A percentile compares a stretch with the other conserved stretches of the same genome.
Conservation (phyloP, 495 filamentous ascomycete species). For the Penicillium egyptiacum region DNA sequence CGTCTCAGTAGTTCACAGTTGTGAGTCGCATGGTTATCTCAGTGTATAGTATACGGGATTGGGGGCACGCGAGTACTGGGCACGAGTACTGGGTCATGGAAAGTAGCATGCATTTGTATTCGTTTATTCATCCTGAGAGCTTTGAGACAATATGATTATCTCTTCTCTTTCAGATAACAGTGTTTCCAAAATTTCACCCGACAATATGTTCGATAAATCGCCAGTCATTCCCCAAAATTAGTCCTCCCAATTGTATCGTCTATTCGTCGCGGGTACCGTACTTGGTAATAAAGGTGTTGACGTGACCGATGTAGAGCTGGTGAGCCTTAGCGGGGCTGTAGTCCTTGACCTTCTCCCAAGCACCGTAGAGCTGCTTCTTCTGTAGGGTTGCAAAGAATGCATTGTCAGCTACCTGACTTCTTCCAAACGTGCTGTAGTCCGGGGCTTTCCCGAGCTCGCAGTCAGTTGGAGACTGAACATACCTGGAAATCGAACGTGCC, state of each 20-base stretch:
- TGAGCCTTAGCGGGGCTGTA: conserved; percentile 62
- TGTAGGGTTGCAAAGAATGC: conserved; percentile 29
- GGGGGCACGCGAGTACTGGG: not conserved
- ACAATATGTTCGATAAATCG: not conserved
- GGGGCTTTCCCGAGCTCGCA: not conserved
- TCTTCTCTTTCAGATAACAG: not conserved
- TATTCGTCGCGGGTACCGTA: conserved; percentile 49
- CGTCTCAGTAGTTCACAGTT: not conserved
- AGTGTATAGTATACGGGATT: not conserved
- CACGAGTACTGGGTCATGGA: conserved; percentile 6
- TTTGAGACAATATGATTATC: conserved; percentile 2
- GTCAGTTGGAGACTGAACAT: conserved; percentile 8
- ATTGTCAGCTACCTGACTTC: not conserved
- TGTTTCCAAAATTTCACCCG: not conserved
- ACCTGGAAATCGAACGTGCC: conserved; percentile 58
- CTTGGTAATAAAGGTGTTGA: conserved; percentile 66
- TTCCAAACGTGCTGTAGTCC: not conserved
- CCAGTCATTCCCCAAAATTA: not conserved
- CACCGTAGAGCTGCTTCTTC: conserved; percentile 76
- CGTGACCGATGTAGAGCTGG: conserved; percentile 70
- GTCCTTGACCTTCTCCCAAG: conserved; percentile 66
- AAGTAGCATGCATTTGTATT: conserved; percentile 14
- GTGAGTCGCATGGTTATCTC: not conserved
- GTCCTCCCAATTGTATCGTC: conserved; percentile 1
- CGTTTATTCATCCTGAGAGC: conserved; percentile 5